Evolutionary conservation across 202 grass and related monocot genomes (phyloP).

Genomic region (Panicum virgatum): DNA sequence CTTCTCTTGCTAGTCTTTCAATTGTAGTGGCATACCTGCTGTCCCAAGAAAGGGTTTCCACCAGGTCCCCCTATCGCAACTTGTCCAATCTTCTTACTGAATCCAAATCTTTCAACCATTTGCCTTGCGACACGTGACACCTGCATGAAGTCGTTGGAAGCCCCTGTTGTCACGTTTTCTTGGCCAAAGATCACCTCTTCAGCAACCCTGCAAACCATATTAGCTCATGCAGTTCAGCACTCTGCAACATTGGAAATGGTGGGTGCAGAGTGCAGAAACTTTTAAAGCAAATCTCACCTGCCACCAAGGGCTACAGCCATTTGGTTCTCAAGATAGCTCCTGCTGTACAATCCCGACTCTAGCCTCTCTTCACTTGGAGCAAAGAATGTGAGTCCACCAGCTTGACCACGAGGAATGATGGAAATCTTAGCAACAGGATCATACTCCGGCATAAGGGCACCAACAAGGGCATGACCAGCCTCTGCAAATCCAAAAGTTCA

Average conservation of each 20-base stretch:
- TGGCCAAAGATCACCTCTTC: slow-evolving; percentile 97
- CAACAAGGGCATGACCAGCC: slow-evolving; percentile 96
- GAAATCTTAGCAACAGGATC: slow-evolving; percentile 98
- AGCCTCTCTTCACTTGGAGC: slow-evolving; percentile 95
- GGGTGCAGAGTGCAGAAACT: background rate
- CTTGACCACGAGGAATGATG: slow-evolving; percentile 92
- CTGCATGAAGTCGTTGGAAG: slow-evolving; percentile 97
- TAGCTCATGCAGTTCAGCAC: background rate
- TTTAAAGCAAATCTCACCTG: slow-evolving; percentile 49
- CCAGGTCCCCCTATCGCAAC: slow-evolving; percentile 83
- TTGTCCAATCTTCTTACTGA: slow-evolving; percentile 99
- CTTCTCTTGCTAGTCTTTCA: background rate
- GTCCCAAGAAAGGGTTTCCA: slow-evolving; percentile 98
- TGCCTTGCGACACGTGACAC: slow-evolving; percentile 95
- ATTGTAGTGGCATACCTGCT: slow-evolving; percentile 63
- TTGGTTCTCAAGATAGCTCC: slow-evolving; percentile 98
- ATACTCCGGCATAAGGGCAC: slow-evolving; percentile 98
- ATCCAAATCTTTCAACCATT: slow-evolving; percentile 99
- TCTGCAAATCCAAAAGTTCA: slow-evolving; percentile 47
- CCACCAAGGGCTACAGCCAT: slow-evolving; percentile 99
- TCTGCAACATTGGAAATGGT: background rate
- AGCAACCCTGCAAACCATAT: slow-evolving; percentile 72
- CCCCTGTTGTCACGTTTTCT: slow-evolving; percentile 94
- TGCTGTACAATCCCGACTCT: slow-evolving; percentile 89
- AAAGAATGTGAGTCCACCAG: slow-evolving; percentile 98